Base-by-base conservation (phyloP, 306 rosid genomes). In the Trifolium dubium region DNA sequence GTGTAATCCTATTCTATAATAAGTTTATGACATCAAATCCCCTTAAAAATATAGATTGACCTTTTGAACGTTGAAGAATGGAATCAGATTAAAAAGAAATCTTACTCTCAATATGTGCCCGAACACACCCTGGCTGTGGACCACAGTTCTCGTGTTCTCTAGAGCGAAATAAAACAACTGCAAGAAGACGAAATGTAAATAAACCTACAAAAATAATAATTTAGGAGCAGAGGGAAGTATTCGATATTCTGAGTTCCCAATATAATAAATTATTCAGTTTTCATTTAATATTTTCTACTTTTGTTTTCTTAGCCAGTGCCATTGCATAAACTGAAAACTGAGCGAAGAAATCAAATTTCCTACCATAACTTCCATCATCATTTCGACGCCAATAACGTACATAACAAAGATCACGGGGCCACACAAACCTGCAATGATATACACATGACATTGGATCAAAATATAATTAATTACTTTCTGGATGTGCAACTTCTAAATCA, bases 351-450 rank as follows among this genome's bases (percentile, higher is more conserved):
- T 9, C 66, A 78, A 69, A 73, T 55, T 46, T 68, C 88, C 65
- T 82, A 89, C 99, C 99, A 74, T 94, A 94, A 85, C 92, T 94
- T 77, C 99, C 99, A 51, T 94, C 99, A 76, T 94, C 99, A 85
- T 94, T 94, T 43, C 97, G 92, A 64, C 99, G 99, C 99, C 99
- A 94, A 74, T 94, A 94, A 46, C 99, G 96, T 64, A 92, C 97
- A 79, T 94, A 94, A 84, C 99, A 94, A 68, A 94, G 93, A 86
- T 94, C 99, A 84, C 99, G 99, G 5, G 96, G 97, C 97, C 97
- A 94, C 67, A 94, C 97, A 75, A 89, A 55, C 97, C 99, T 94
- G 87, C 67, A 86, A 87, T 64, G 49, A 71, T 60, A 65, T 65
- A 81, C 71, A 68, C 55, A 35, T 3, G 29, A 53, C 17, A 10